phyloP scores from a whole-genome alignment of 306 rosid species.

The Castanospermum australe region DNA sequence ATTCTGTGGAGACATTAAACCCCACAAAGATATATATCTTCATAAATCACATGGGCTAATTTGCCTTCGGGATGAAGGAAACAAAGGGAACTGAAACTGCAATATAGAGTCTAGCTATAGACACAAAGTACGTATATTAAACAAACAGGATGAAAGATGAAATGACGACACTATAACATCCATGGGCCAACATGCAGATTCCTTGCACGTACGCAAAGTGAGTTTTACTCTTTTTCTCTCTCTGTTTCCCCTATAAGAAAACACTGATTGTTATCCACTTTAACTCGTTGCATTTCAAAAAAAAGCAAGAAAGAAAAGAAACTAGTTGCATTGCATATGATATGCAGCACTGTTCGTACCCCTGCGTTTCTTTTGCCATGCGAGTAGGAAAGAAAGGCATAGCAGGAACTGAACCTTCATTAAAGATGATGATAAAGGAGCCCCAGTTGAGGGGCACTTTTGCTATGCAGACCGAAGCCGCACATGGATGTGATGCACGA shows the following conservation, averaged over 20 bases:
- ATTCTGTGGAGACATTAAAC: constrained; percentile 6
- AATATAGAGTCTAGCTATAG: not conserved
- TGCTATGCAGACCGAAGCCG: not conserved
- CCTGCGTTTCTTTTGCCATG: not conserved
- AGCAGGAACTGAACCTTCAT: not conserved
- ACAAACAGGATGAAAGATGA: constrained; percentile 16
- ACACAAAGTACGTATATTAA: not conserved
- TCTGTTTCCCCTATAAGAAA: not conserved
- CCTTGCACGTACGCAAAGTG: constrained; percentile 5
- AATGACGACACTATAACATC: constrained; percentile 27
- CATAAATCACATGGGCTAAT: not conserved
- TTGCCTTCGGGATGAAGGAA: constrained; percentile 45
- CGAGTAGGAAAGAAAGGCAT: constrained; percentile 4
- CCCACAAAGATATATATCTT: constrained; percentile 18
- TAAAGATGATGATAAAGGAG: constrained; percentile 28
- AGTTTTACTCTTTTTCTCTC: not conserved
- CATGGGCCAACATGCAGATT: not conserved
- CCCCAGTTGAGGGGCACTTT: constrained; percentile 3
- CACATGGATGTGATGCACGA: constrained; percentile 34
- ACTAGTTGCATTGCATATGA: no score
- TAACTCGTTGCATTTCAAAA: not conserved
- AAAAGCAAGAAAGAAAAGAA: not conserved
- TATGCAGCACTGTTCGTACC: no score
- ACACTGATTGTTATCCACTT: not conserved
- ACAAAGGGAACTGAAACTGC: constrained; percentile 8